Evolutionary conservation across 495 filamentous ascomycete species (phyloP), one percentile per base, ranked within the genome.

Genomic region (Bryoglossum gracile): DNA sequence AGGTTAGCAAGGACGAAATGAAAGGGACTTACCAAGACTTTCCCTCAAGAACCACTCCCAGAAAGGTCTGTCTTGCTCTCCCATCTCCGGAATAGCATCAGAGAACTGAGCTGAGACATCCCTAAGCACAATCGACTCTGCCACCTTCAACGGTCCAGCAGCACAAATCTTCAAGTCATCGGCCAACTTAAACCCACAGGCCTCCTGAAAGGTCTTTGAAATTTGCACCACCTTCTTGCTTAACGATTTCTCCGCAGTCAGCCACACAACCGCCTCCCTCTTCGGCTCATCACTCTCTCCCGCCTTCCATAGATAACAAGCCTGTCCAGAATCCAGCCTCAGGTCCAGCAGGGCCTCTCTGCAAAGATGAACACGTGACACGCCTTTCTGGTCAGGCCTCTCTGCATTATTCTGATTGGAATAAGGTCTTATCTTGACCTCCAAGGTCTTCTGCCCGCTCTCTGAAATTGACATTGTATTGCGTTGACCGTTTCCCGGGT

Each of bases 291-390:
- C 25, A 1, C 61, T 30, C 23, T 64, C 62, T 22, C 66, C 65
- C 3, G 66, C 52, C 39, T 61, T 74, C 53, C 69, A 71, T 25
- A 88, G 40, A 11, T 50, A 68, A 51, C 82, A 80, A 1, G 71
- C 51, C 53, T 83, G 75, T 28, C 82, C 86, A 23, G 75, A 66
- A 37, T 74, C 70, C 19, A 87, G 67, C 47, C 75, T 75, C 6
- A 86, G 67, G 24, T 69, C 62, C 38, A 79, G 70, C 8, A 90
- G 66, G 19, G 76, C 76, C 10, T 82, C 76, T 32, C 74, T 71
- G n/a, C 78, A 78, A 16, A 90, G 68, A 55, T 84, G 78, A 37
- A 90, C 65, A 28, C 82, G 74, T 54, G 85, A 84, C 9, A 74
- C 71, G 60, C 79, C 77, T 62, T 74, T 72, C 52, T 69, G 66